These are phyloP conservation scores for Neurospora intermedia DNA, from an alignment of 495 filamentous ascomycete species.

Conservation along the genomic window DNA sequence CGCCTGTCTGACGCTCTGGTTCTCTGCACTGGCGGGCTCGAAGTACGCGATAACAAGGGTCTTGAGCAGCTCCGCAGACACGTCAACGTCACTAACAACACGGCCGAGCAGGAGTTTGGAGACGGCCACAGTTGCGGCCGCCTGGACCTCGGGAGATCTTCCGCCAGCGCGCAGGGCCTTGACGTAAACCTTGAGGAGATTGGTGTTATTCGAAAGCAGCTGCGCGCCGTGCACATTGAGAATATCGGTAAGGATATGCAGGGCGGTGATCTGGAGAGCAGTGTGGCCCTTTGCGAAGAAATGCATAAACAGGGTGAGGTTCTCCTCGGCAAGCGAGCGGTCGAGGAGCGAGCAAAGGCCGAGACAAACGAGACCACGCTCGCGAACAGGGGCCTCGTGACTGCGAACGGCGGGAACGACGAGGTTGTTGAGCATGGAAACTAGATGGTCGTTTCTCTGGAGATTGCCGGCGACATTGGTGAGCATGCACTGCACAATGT, in stretches of 20 bases:
- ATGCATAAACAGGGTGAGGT: slow-evolving; percentile 86
- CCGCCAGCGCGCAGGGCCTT: slow-evolving; percentile 61
- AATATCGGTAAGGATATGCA: slow-evolving; percentile 92
- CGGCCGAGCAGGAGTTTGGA: slow-evolving; percentile 79
- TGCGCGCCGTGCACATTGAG: slow-evolving; percentile 75
- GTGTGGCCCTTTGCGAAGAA: slow-evolving; percentile 92
- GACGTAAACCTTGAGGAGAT: slow-evolving; percentile 66
- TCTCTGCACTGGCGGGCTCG: slow-evolving; percentile 70
- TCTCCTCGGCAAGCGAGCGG: slow-evolving; percentile 83
- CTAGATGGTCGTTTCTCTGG: slow-evolving; percentile 75
- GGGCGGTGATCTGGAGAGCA: slow-evolving; percentile 72
- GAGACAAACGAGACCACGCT: slow-evolving; percentile 78
- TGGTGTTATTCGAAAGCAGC: slow-evolving; percentile 46
- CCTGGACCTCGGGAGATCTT: slow-evolving; percentile 62
- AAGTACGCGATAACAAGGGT: slow-evolving; percentile 80
- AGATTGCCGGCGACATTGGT: slow-evolving; percentile 78
- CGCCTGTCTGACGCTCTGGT: slow-evolving; percentile 79
- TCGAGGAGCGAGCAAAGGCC: slow-evolving; percentile 88
- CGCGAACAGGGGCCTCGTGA: slow-evolving; percentile 86
- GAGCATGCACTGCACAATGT: slow-evolving; percentile 96
- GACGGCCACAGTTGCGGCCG: slow-evolving; percentile 68
- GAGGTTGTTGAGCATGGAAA: slow-evolving; percentile 92
- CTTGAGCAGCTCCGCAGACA: slow-evolving; percentile 61
- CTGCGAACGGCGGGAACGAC: slow-evolving; percentile 89
- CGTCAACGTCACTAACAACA: slow-evolving; percentile 45